Conservation (phyloP, 169 alveolate species). For the Eimeria brunetti region DNA sequence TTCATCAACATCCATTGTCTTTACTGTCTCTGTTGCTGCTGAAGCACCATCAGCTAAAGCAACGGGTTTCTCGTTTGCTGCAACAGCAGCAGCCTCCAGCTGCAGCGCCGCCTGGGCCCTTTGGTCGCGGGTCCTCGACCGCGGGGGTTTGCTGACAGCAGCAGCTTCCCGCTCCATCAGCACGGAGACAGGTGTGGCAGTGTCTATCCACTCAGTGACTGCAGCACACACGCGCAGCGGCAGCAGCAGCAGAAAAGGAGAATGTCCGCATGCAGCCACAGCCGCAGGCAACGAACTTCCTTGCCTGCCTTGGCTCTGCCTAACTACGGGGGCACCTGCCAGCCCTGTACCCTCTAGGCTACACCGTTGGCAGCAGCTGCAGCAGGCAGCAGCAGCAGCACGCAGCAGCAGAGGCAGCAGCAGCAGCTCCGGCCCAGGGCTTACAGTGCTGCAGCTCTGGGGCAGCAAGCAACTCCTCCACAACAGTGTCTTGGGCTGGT, state of each 20-base stretch:
- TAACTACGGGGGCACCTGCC: background rate
- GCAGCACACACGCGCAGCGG: constrained; percentile 7
- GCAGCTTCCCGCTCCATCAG: constrained; percentile 73
- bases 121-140: constrained; percentile 35
- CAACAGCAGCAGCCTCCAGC: constrained; percentile 74
- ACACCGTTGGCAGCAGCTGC: background rate
- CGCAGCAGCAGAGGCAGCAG: background rate
- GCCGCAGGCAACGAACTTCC: background rate
- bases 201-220: constrained; percentile 77
- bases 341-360: background rate
- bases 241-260: background rate
- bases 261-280: background rate
- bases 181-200: constrained; percentile 63
- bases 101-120: constrained; percentile 65
- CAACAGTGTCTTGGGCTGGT: constrained; percentile 71
- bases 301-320: background rate
- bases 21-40: constrained; percentile 21
- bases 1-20: constrained; percentile 5
- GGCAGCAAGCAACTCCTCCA: constrained; percentile 75
- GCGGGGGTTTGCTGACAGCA: constrained; percentile 58
- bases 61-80: constrained; percentile 67
- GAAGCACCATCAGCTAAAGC: constrained; percentile 45
- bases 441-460: constrained; percentile 71
- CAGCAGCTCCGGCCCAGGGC: constrained; percentile 28
- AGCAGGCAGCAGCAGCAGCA: constrained; percentile 9